Conservation (phyloP, 768 basidiomycete genomes). For the Lentinula detonsa region DNA sequence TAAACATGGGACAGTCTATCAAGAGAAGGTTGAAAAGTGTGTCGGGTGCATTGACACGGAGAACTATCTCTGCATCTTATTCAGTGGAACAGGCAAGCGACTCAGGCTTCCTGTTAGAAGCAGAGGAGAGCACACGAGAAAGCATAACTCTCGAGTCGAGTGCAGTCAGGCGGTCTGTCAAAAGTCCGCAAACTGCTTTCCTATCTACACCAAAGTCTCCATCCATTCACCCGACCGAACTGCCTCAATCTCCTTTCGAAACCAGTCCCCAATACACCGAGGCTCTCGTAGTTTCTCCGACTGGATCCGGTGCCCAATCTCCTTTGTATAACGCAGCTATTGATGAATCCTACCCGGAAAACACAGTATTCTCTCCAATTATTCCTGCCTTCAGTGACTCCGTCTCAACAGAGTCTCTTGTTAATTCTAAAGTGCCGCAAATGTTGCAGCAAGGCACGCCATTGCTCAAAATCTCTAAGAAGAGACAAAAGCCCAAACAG, state of each 20-base stretch:
- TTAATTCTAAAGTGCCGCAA: conserved; percentile 45
- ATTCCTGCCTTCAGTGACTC: conserved; percentile 1
- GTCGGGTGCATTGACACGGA: not conserved
- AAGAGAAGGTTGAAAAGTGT: not conserved
- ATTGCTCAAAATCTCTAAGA: conserved; percentile 81
- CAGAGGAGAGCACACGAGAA: not conserved
- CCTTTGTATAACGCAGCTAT: not conserved
- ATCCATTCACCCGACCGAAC: not conserved
- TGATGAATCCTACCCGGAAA: not conserved
- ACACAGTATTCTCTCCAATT: not conserved
- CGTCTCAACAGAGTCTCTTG: not conserved
- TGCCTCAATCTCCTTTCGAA: not conserved
- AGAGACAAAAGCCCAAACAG: conserved; percentile 57
- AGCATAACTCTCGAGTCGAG: not conserved
- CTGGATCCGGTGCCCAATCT: not conserved
- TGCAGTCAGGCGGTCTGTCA: not conserved
- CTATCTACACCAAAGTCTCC: not conserved
- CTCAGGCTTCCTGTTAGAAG: not conserved
- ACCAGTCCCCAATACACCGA: not conserved
- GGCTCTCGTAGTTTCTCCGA: not conserved
- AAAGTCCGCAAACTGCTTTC: not conserved
- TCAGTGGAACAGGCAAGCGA: not conserved
- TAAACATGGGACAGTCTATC: not conserved
- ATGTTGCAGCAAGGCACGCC: conserved; percentile 57
- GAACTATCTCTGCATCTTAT: not conserved